These are phyloP conservation scores for Zalaria sp. DNA, from an alignment of 2,329 filamentous ascomycete species.

Conservation along the genomic window DNA sequence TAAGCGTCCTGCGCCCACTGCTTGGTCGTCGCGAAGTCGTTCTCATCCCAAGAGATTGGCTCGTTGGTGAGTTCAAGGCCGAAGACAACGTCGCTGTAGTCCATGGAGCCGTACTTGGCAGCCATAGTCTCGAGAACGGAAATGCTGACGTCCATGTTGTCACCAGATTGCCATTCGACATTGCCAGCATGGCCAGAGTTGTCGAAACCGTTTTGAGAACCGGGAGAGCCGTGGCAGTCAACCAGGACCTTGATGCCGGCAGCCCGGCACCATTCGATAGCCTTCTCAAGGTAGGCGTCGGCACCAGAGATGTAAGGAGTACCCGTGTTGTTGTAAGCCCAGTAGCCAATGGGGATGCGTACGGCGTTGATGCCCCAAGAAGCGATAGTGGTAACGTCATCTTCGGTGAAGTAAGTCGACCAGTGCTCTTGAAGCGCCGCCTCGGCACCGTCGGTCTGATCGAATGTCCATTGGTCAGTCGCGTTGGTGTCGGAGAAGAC, in stretches of 20 bases:
- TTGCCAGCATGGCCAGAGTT: conserved; percentile 8
- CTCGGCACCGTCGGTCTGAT: conserved; percentile 20
- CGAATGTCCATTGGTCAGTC: conserved; percentile 25
- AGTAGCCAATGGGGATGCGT: conserved; percentile 40
- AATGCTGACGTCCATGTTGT: conserved; percentile 20
- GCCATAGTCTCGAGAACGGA: conserved; percentile 24
- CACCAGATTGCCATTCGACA: conserved; percentile 6
- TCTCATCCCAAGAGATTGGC: conserved; percentile 22
- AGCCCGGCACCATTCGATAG: conserved; percentile 7
- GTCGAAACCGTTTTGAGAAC: conserved; percentile 31
- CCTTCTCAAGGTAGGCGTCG: conserved; percentile 29
- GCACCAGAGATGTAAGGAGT: conserved; percentile 33
- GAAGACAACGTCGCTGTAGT: conserved; percentile 27
- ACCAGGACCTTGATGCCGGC: conserved; percentile 34
- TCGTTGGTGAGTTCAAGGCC: conserved; percentile 32
- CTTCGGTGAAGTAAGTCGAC: conserved; percentile 24
- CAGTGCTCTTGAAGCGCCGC: conserved; percentile 20
- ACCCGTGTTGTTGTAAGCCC: conserved; percentile 32
- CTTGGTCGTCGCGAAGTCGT: conserved; percentile 20
- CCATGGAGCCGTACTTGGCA: conserved; percentile 22
- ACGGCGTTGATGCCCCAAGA: conserved; percentile 25
- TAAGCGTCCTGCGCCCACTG: conserved; percentile 22
- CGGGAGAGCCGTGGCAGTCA: conserved; percentile 68
- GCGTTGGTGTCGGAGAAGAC: conserved; percentile 20
- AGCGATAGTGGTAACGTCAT: conserved; percentile 28